Percentiles rank a stretch among this genome's conserved stretches.
Conservation (phyloP, 129 eudicot genomes). For the Tagetes erecta region DNA sequence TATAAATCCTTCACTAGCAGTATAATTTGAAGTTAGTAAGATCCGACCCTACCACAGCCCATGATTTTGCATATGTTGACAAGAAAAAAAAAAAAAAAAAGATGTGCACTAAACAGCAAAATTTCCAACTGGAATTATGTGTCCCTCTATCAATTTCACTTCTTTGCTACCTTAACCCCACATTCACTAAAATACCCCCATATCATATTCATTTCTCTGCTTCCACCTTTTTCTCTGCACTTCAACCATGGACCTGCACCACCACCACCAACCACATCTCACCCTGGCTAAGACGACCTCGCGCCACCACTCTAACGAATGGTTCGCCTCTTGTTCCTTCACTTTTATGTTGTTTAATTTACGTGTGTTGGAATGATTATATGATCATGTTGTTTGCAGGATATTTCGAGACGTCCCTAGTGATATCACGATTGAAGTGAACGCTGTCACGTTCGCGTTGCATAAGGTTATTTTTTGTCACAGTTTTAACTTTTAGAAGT, state of each 20-base stretch:
- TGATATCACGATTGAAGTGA: conserved; percentile 86
- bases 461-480: conserved; percentile 59
- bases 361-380: not conserved
- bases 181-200: conserved; percentile 32
- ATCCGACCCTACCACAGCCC: conserved; percentile 61
- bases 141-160: conserved; percentile 43
- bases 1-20: not conserved
- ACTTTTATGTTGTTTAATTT: not conserved
- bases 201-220: conserved; percentile 27
- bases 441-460: conserved; percentile 63
- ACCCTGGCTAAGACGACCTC: conserved; percentile 62
- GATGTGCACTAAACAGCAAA: conserved; percentile 54
- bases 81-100: conserved; percentile 32
- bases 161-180: conserved; percentile 53
- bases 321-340: conserved; percentile 40
- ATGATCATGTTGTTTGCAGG: conserved; percentile 49
- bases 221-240: conserved; percentile 37
- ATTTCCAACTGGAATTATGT: conserved; percentile 48
- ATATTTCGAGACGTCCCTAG: conserved; percentile 97
- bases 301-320: conserved; percentile 74
- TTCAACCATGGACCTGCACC: conserved; percentile 60
- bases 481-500: not conserved
- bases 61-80: conserved; percentile 46
- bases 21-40: conserved; percentile 18
- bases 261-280: conserved; percentile 43